Base-by-base conservation (phyloP, 2,329 filamentous ascomycete species). In the Alternaria infectoria region DNA sequence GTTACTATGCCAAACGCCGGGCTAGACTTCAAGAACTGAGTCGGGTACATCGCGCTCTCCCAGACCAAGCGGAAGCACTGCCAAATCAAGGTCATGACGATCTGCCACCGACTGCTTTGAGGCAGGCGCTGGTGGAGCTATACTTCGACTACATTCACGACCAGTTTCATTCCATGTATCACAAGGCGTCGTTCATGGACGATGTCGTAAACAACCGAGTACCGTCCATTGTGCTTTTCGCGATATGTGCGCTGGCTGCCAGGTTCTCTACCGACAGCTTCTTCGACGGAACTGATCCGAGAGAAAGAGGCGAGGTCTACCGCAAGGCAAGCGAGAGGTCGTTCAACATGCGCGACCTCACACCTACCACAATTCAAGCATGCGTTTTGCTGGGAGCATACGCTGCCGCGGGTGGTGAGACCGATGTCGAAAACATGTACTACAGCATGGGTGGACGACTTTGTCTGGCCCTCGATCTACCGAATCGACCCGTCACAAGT, bases 81-180 rank as follows among this genome's bases (percentile, higher is more conserved):
- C 52, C 62, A 59, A 59, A 59, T 21, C 65, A 55, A 57, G 30
- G 46, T 15, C 50, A 54, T 13, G 57, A 47, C 30, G 59, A 67
- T 11, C 61, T 72, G 13, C 67, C 70, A 13, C 61, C 64, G 19
- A 62, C 68, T 56, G 56, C 62, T 6, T 40, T 71, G 40, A 65
- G 70, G 52, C 62, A 47, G 15, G 69, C 70, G 30, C 46, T 73
- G 23, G 65, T 69, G 13, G 61, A 54, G 19, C 56, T 73, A 54
- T 73, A 73, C 50, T 73, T 73, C 55, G 69, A 73, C 54, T 71
- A 71, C 62, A 73, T 73, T 0, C 70, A 73, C 49, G 70, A 73
- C 28, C 70, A 73, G 15, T 73, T 70, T 8, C 70, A 73, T 45
- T 73, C 68, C 6, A 69, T 73, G 61, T 73, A 71, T 12, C 70